Conservation (phyloP, 306 rosid genomes). For the Rubus parviflorus region DNA sequence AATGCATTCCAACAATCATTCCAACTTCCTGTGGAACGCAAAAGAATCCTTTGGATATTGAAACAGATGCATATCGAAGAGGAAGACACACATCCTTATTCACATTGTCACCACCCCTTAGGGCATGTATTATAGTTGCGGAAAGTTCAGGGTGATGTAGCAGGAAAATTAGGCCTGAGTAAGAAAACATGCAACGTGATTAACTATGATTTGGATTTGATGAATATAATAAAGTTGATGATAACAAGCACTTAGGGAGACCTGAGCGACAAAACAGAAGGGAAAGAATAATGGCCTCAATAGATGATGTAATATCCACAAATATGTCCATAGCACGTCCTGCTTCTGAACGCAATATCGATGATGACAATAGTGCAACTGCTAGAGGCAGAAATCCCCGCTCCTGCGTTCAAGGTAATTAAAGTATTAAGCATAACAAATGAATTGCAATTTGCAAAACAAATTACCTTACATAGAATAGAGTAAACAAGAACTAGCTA, state of each 20-base stretch:
- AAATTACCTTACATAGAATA: not conserved
- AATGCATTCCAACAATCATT: conserved; percentile 68
- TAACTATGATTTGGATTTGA: conserved; percentile 18
- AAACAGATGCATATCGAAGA: conserved; percentile 85
- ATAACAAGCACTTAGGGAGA: conserved; percentile 24
- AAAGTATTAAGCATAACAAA: conserved; percentile 7
- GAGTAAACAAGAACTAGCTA: not conserved
- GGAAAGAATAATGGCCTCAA: conserved; percentile 81
- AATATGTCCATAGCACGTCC: conserved; percentile 61
- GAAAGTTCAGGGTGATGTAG: conserved; percentile 85
- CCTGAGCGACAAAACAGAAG: conserved; percentile 94
- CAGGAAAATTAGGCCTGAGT: conserved; percentile 80
- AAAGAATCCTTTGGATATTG: conserved; percentile 85
- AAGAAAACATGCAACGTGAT: conserved; percentile 32
- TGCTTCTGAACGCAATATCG: conserved; percentile 57
- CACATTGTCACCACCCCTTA: conserved; percentile 60
- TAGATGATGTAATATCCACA: conserved; percentile 76
- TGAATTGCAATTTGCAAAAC: not conserved
- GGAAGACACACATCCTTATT: conserved; percentile 77
- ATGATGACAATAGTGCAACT: conserved; percentile 82
- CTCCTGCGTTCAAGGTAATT: conserved; percentile 59
- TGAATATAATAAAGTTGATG: conserved; percentile 13
- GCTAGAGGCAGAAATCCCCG: conserved; percentile 93
- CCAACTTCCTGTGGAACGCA: conserved; percentile 80
- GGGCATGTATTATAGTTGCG: conserved; percentile 66